These are phyloP conservation scores for Kwoniella europaea DNA, from an alignment of 768 basidiomycete species.

Conservation along the genomic window DNA sequence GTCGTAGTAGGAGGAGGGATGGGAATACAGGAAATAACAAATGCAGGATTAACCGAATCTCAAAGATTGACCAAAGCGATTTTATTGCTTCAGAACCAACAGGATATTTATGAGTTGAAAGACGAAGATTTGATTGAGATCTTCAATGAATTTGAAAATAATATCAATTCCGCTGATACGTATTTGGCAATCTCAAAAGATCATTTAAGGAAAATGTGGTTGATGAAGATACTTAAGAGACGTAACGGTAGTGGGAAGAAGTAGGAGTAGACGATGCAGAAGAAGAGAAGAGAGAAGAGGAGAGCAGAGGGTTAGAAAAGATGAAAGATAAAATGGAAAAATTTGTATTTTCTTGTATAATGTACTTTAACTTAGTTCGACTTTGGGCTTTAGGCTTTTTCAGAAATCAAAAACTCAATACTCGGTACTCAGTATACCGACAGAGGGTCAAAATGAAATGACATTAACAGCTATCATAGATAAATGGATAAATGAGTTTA, in stretches of 20 bases:
- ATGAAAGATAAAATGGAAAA: no score
- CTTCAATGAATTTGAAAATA: constrained; percentile 42
- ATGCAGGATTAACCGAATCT: constrained; percentile 31
- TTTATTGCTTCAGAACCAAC: constrained; percentile 29
- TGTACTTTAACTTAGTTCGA: no score
- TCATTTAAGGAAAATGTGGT: constrained; percentile 35
- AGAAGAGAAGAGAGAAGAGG: not conserved
- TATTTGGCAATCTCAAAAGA: constrained; percentile 43
- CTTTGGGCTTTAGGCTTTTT: no score
- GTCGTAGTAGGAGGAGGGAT: not conserved
- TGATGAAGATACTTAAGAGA: constrained; percentile 32
- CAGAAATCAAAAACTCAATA: no score
- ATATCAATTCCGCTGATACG: constrained; percentile 39
- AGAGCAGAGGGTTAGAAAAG: not conserved
- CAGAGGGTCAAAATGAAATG: no score
- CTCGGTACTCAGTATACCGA: no score
- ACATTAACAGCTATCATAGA: no score
- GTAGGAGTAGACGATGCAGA: not conserved
- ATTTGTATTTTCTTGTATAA: no score
- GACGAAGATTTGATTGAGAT: constrained; percentile 49
- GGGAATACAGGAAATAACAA: constrained; percentile 5
- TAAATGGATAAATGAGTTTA: no score
- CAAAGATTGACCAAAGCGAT: constrained; percentile 44
- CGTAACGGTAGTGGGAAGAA: constrained; percentile 17
- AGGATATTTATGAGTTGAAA: constrained; percentile 30